Conservation (phyloP, 805 yeast species). For the Suhomyces sp. region DNA sequence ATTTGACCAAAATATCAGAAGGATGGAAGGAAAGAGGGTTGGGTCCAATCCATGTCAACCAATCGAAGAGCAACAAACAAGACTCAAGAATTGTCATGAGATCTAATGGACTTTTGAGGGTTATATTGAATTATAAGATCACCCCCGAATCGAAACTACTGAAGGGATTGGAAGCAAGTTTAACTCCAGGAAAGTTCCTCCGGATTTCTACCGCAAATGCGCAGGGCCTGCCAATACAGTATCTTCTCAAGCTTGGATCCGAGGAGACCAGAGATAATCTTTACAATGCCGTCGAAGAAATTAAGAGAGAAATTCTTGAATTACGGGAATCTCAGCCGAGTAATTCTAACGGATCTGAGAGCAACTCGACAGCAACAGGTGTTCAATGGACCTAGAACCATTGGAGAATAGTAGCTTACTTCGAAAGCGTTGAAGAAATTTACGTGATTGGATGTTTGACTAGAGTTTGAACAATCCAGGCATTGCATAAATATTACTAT, state of each 20-base stretch:
- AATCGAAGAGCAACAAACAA: slow-evolving; percentile 31
- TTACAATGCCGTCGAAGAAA: slow-evolving; percentile 47
- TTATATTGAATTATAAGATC: slow-evolving; percentile 75
- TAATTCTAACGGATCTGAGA: no score
- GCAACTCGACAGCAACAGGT: not conserved
- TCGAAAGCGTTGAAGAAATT: no score
- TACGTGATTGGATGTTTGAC: no score
- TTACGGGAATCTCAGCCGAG: no score
- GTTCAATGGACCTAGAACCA: no score
- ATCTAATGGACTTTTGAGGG: slow-evolving; percentile 79
- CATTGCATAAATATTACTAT: no score
- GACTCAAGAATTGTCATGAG: slow-evolving; percentile 83
- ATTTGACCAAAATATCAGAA: slow-evolving; percentile 57
- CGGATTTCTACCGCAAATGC: slow-evolving; percentile 65
- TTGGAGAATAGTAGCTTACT: no score
- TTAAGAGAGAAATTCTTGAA: slow-evolving; percentile 16
- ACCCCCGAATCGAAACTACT: slow-evolving; percentile 58
- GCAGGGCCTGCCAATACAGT: slow-evolving; percentile 73
- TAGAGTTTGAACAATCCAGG: no score
- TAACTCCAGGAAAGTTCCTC: slow-evolving; percentile 79
- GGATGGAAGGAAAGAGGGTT: slow-evolving; percentile 98
- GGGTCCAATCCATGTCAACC: slow-evolving; percentile 83
- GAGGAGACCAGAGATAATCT: slow-evolving; percentile 60
- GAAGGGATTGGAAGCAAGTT: slow-evolving; percentile 84
- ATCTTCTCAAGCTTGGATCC: slow-evolving; percentile 71